Base-by-base conservation (phyloP, 305 asterid species). In the Stenogyne calaminthoides region DNA sequence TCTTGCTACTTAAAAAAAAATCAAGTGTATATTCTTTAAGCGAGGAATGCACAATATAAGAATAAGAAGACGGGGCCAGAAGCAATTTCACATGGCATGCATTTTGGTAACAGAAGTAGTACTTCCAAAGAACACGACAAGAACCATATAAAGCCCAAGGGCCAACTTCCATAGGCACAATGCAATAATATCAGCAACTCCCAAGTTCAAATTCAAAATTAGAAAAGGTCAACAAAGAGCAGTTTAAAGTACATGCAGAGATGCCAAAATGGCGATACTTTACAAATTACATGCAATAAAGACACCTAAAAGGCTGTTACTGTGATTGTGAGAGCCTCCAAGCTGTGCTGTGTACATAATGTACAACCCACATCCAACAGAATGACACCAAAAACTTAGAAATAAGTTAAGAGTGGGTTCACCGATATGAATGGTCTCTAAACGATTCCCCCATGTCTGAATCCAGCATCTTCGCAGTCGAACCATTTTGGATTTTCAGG, bases 401-500 rank as follows among this genome's bases (percentile, higher is more conserved):
- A 80, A 75, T 71, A 64, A 74, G 73, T 84, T 89, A 77, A 82
- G 78, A 74, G 91, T 76, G 80, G 80, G 83, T 87, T 80, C 88
- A 83, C 84, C 88, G 15, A 78, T 81, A 82, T 32, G 78, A 78
- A 82, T 57, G 61, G 71, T 74, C 83, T 79, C 88, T 90, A 90
- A 70, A 84, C 86, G 19, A 88, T 90, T 78, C 76, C 89, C 84
- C 87, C 97, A 75, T 87, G 98, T 83, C 88, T 83, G 86, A 90
- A 90, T 71, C 87, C 97, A 55, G 88, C 84, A 66, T 88, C 93
- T 27, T 90, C 87, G 74, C 95, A 88, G 76, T 91, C 97, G 12
- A 87, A 90, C 98, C 99, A 95, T 83, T 95, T 95, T 25, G 95
- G 96, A 80, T 90, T 89, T 81, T 92, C 98, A 5, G 89, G 88